phyloP scores from a whole-genome alignment of 1,284 basidiomycete genomes.

The Trametes pubescens region DNA sequence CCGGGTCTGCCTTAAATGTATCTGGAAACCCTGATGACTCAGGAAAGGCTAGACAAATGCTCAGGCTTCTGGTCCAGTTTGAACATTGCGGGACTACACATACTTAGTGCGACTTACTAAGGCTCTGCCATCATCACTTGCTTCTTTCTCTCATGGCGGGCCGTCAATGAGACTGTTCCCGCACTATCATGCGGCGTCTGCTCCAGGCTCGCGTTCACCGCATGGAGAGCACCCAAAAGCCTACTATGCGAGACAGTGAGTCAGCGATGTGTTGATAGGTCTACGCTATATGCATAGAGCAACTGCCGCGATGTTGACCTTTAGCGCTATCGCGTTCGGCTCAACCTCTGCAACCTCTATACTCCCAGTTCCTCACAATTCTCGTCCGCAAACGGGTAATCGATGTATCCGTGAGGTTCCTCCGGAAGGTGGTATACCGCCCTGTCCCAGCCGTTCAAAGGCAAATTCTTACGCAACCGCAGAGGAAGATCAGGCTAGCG shows the following conservation, averaged over 20 bases:
- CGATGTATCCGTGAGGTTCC: constrained; percentile 47
- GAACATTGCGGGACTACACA: not conserved
- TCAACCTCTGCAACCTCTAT: not conserved
- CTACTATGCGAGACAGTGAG: not conserved
- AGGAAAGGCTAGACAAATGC: not conserved
- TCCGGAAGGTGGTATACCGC: constrained; percentile 47
- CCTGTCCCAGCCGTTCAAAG: constrained; percentile 44
- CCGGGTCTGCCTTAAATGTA: too few species aligned
- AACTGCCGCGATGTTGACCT: not conserved
- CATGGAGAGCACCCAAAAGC: not conserved
- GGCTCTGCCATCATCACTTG: not conserved
- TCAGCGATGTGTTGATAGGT: not conserved
- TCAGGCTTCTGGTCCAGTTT: too few species aligned
- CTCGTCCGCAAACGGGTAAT: constrained; percentile 47
- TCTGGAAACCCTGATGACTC: not conserved
- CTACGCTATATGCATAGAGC: too few species aligned
- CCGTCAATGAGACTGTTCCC: not conserved
- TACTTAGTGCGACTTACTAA: not conserved
- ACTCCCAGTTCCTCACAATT: constrained; percentile 12
- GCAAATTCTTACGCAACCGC: constrained; percentile 49
- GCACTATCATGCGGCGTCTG: not conserved
- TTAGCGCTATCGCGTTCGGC: not conserved
- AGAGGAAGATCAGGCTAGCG: constrained; percentile 58
- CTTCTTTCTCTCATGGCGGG: not conserved
- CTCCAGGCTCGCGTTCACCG: too few species aligned